Evolutionary conservation across 805 yeast genomes (phyloP), one percentile per base, ranked within the genome.

Genomic region (Cyberlindnera amylophila): DNA sequence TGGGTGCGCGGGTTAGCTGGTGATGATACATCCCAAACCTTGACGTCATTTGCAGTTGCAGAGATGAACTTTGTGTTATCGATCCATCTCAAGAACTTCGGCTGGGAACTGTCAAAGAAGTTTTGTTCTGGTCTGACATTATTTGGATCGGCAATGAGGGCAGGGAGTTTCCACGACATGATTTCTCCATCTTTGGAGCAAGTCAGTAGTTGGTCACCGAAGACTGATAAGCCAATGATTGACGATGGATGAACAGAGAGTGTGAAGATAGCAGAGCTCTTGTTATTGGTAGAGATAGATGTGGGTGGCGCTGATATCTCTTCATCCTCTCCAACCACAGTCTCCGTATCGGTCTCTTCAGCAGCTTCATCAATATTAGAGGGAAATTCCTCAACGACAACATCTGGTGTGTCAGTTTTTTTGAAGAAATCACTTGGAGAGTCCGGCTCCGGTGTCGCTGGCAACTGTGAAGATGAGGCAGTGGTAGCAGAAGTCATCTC

Each of bases 171-270:
- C 49, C 49, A 45, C 14, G 36, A 6, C 41, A 38, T 38, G 21
- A 45, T 45, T 6, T 38, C 41, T 10, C 50, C 50, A 14, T 46
- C 47, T 11, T 34, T 26, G 18, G 50, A 46, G 12, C 39, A 39
- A 12, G 43, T 36, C 7, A 46, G 26, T 4, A 46, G 40, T 10
- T 34, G 21, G n/a, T 43, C 43, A 17, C 33, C 19, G 3, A 6
- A 6, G n/a, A 41, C 42, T 0, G 41, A 24, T 5, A 46, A 14
- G 11, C 43, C 12, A 10, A 15, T 9, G 23, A 46, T 38, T 27
- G 26, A 33, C 5, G 50, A 42, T 12, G 42, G 27, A 21, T 42
- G 50, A 1, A 47, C 5, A 9, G 46, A 16, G 1, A 46, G 35
- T 4, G 50, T 24, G 26, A 46, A 46, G 12, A 41, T 13, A 4